These are phyloP conservation scores for Orbilia ellipsospora DNA, from an alignment of 2,329 filamentous ascomycete genomes.

Conservation along the genomic window DNA sequence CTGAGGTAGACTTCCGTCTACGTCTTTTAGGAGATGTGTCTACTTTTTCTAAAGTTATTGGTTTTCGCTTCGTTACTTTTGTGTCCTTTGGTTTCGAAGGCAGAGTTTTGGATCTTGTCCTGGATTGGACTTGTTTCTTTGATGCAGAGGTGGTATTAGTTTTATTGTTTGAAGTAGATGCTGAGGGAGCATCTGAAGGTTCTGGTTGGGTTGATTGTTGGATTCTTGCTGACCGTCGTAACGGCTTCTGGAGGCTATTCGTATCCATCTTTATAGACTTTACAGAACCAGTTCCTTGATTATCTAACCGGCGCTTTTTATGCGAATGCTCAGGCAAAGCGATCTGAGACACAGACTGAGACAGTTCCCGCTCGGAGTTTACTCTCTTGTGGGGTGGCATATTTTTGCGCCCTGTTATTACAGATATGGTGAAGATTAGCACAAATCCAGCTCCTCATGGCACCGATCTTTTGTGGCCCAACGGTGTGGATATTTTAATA, in stretches of 20 bases:
- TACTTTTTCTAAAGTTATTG: constrained; percentile 9
- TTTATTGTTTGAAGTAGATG: not conserved
- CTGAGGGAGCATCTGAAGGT: constrained; percentile 4
- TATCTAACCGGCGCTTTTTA: constrained; percentile 51
- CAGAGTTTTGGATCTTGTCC: constrained; percentile 37
- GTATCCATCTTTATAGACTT: constrained; percentile 52
- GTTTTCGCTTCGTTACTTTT: constrained; percentile 31
- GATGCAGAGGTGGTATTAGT: constrained; percentile 4
- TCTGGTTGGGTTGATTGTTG: constrained; percentile 35
- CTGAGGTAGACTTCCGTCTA: constrained; percentile 51
- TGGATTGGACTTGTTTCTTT: constrained; percentile 13
- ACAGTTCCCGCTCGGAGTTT: constrained; percentile 48
- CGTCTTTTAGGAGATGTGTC: constrained; percentile 30
- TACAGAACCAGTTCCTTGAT: constrained; percentile 15
- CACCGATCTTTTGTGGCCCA: constrained; percentile 1
- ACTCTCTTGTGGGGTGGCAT: constrained; percentile 52
- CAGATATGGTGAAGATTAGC: constrained; percentile 52
- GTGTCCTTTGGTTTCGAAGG: constrained; percentile 28
- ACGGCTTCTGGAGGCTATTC: constrained; percentile 37
- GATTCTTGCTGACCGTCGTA: constrained; percentile 49
- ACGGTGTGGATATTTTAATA: constrained; percentile 20
- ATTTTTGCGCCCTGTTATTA: constrained; percentile 39
- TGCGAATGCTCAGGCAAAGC: constrained; percentile 30
- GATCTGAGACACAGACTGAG: constrained; percentile 46
- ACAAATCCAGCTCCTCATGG: constrained; percentile 34